Conservation (phyloP, 2,329 filamentous ascomycete species). For the Periglandula ipomoeae region DNA sequence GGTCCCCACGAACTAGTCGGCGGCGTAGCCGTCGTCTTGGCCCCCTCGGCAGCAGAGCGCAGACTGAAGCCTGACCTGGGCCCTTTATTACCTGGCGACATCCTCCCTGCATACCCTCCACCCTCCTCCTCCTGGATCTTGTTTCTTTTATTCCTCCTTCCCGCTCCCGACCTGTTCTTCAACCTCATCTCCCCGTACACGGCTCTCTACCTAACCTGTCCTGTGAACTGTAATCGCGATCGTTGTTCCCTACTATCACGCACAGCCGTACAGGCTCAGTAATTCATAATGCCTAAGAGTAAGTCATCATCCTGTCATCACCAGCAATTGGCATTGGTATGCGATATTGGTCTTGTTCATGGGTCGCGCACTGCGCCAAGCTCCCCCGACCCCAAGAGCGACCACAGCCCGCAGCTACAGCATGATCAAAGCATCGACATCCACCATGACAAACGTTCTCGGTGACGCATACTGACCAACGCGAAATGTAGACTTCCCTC, state of each 20-base stretch:
- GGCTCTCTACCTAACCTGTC: not conserved
- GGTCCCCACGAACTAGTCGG: not conserved
- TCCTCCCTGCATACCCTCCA: not conserved
- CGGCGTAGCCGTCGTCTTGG: no score
- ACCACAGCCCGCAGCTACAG: no score
- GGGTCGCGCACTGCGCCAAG: no score
- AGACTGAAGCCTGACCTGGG: not conserved
- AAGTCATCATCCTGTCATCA: slow-evolving; percentile 4
- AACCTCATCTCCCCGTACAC: not conserved
- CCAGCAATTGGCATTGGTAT: not conserved
- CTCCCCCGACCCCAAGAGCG: not conserved
- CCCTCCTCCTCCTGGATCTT: not conserved
- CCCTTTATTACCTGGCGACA: slow-evolving; percentile 4
- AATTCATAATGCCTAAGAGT: slow-evolving; percentile 11
- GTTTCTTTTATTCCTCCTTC: not conserved
- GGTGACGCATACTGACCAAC: not conserved
- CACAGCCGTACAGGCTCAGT: not conserved
- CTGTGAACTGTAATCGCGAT: no score
- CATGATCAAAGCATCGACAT: not conserved
- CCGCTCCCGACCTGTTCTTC: not conserved
- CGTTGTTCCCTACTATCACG: not conserved
- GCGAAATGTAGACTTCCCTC: slow-evolving; percentile 24
- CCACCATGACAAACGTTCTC: no score
- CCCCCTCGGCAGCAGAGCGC: not conserved
- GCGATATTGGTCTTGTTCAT: no score